Evolutionary conservation across 768 basidiomycete genomes (phyloP), one percentile per base, ranked within the genome.

Genomic region (Candolleomyces eurysporus): DNA sequence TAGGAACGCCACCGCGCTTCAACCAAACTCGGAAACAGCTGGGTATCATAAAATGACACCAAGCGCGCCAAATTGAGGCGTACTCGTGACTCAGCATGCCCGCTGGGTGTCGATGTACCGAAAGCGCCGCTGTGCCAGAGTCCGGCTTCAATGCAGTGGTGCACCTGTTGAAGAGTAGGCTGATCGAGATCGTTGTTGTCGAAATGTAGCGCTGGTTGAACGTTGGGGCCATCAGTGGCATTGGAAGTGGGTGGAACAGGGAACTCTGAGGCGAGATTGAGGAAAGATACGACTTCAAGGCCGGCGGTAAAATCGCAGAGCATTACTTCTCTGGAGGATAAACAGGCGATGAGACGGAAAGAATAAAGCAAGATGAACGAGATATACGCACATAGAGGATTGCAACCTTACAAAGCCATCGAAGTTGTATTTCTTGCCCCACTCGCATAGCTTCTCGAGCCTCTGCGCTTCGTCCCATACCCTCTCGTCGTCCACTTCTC

Each of bases 331-430:
- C 32, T 32, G 32, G 5, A 9, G 9, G 9, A 32, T 32, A 4
- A 32, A 32, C 32, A 32, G 9, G 9, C 5, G 32, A 32, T 32
- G 4, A 32, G 32, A 5, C 32, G 32, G 32, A 32, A 5, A 9
- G 4, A 32, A 4, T 9, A 32, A 32, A 32, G 9, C 32, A 32
- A 9, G 5, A 32, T 9, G n/a, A n/a, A n/a, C 32, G 32, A 7
- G 19, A 31, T 13, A 46, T 13, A 70, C 79, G 64, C 62, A 82
- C 80, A 84, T 82, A 63, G 79, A 74, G 74, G 78, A 76, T 73
- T 81, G 78, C 81, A 81, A 81, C 61, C 83, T 77, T 42, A 83
- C 73, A 63, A 79, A 81, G 2, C 76, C 83, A 68, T 84, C 82
- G 5, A 85, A 54, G 4, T 66, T 72, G 81, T 60, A 9, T 79